Evolutionary conservation across 768 basidiomycete genomes (phyloP).

Genomic region (Mycena galopus): DNA sequence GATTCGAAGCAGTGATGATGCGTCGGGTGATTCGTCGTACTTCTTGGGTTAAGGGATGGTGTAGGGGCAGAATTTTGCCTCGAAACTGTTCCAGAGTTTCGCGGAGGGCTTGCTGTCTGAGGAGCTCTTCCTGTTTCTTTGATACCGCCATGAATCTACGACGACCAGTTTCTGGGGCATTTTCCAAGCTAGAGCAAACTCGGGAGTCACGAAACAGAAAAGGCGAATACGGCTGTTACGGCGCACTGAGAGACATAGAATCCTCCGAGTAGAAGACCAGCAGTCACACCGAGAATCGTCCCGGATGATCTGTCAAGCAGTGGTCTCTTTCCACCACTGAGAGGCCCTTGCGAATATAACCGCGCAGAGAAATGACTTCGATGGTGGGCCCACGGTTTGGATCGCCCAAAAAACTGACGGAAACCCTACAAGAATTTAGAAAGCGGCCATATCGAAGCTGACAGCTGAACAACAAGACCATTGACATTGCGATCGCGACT

Average conservation of each 20-base stretch:
- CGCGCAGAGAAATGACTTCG: neutral
- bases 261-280: slow-evolving; percentile 17
- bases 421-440: too few relatives aligned
- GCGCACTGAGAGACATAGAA: slow-evolving; percentile 23
- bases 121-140: slow-evolving; percentile 43
- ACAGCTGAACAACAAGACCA: too few relatives aligned
- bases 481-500: too few relatives aligned
- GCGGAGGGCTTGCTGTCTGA: slow-evolving; percentile 55
- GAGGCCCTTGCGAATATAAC: slow-evolving; percentile 7
- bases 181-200: slow-evolving; percentile 79
- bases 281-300: slow-evolving; percentile 17
- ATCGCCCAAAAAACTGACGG: neutral
- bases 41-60: slow-evolving; percentile 74
- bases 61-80: slow-evolving; percentile 69
- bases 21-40: slow-evolving; percentile 78
- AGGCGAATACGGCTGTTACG: too few relatives aligned
- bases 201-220: neutral
- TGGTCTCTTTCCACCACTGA: neutral
- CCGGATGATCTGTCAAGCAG: slow-evolving; percentile 9
- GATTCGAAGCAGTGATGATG: slow-evolving; percentile 78
- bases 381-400: neutral
- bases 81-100: slow-evolving; percentile 67
- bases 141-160: slow-evolving; percentile 83
- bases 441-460: too few relatives aligned
- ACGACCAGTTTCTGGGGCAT: slow-evolving; percentile 88